Base-by-base conservation (phyloP, 495 filamentous ascomycete genomes). In the Penicillium longicatenatum region DNA sequence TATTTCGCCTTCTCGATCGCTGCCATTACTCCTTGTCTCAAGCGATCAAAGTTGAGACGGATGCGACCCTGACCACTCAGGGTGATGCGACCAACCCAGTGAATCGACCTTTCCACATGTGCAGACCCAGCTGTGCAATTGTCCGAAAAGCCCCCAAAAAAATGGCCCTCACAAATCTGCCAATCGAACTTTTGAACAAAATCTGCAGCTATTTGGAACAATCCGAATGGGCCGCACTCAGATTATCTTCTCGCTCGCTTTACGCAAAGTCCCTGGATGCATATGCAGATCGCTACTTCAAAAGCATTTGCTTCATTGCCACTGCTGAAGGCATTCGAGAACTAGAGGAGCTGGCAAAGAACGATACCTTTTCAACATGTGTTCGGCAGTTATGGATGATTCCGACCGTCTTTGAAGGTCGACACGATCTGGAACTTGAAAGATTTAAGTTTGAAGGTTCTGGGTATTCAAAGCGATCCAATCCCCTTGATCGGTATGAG, bases 21-120 rank as follows among this genome's bases (percentile, higher is more conserved):
- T n/a, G n/a, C n/a, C n/a, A n/a, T n/a, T n/a, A n/a, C n/a, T n/a
- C n/a, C n/a, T n/a, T n/a, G n/a, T n/a, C n/a, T n/a, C n/a, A n/a
- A n/a, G n/a, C n/a, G n/a, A n/a, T n/a, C n/a, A n/a, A n/a, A n/a
- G n/a, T n/a, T n/a, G n/a, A 70, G 63, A 63, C 61, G 12, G 59
- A 70, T 59, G 56, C 62, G 47, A 65, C 63, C 19, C 61, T 68
- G 30, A 72, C 42, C 4, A 44, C n/a, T 44, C 42, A 44, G n/a
- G 42, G 67, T 46, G 58, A 62, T 21, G 57, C 54, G 54, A 62
- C 62, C 8, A 26, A 66, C 58, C 62, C 52, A 31, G 62, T 64
- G 4, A 70, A 66, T 53, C 53, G 58, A 61, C 58, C 65, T 45
- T 70, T 47, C 50, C 60, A 6, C 33, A 35, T n/a, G n/a, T n/a